Percentiles rank a stretch among this genome's conserved stretches.
Evolutionary conservation across 306 rosid genomes (phyloP).

Genomic region (Lotus japonicus): DNA sequence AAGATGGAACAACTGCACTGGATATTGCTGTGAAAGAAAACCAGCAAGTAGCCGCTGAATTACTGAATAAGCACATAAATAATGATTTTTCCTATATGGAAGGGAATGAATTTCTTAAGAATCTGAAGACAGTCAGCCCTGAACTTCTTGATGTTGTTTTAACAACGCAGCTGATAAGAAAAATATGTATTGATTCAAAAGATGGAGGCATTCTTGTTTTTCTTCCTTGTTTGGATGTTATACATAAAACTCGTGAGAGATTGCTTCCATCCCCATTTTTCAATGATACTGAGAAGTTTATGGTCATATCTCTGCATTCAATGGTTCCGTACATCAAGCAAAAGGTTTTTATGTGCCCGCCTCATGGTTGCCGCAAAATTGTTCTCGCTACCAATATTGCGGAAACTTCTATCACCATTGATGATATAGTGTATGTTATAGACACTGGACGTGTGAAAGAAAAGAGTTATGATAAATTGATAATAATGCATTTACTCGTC

Average conservation of each 20-base stretch:
- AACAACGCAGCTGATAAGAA: conserved; percentile 52
- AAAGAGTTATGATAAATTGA: conserved; percentile 77
- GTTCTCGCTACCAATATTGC: conserved; percentile 87
- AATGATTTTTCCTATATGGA: conserved; percentile 30
- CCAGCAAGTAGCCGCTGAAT: conserved; percentile 45
- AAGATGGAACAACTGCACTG: conserved; percentile 61
- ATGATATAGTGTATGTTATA: conserved; percentile 81
- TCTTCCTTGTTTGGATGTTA: conserved; percentile 91
- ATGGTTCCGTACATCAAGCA: conserved; percentile 67
- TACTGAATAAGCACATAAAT: conserved; percentile 44
- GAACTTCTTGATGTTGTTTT: conserved; percentile 59
- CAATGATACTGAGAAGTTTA: conserved; percentile 39
- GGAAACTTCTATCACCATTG: conserved; percentile 85
- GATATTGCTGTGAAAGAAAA: conserved; percentile 56
- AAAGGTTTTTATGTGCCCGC: conserved; percentile 57
- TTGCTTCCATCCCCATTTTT: conserved; percentile 46
- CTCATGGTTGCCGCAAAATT: conserved; percentile 72
- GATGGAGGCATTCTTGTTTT: conserved; percentile 86
- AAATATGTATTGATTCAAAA: conserved; percentile 63
- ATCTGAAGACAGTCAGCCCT: conserved; percentile 51
- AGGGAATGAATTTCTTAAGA: conserved; percentile 34
- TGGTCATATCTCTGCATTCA: conserved; percentile 66
- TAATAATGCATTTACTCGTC: conserved; percentile 65
- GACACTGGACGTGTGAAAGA: conserved; percentile 84
- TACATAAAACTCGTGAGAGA: conserved; percentile 56